Evolutionary conservation across 768 basidiomycete species (phyloP), one percentile per base, ranked within the genome.

Genomic region (Boletus bicolor): DNA sequence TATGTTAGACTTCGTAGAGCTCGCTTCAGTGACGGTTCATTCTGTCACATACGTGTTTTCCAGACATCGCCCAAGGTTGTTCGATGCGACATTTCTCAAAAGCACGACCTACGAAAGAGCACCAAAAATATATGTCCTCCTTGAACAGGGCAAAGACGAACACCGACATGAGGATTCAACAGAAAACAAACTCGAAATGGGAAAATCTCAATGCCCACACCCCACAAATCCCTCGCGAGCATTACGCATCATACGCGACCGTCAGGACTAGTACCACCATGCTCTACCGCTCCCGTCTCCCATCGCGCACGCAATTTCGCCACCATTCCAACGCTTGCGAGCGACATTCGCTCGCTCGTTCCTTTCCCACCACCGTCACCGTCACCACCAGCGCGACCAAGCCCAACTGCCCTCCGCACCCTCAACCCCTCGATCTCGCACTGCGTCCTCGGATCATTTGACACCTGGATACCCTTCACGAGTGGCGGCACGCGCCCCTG

Each of bases 271-370:
- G 21, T 24, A 24, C 35, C 46, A 5, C 35, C 5, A 37, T 15
- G 30, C 7, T 15, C 54, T 5, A 36, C 28, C 26, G n/a, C 7
- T 4, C 54, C 50, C 32, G 44, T 35, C 47, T 66, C 65, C 65
- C 65, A 66, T 38, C 52, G 57, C 30, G 50, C 63, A 44, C 66
- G 57, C 38, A 68, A 28, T 42, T 35, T 68, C 1, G 66, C 55
- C 36, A 66, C 65, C 46, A 64, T 55, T 6, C 65, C 65, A 6
- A 55, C 49, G 32, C 53, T 4, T 9, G 35, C 42, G 26, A 59
- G 30, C 17, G 62, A 48, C 42, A 47, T 21, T 2, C 38, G 53
- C 17, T 45, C 56, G 17, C 32, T 26, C 44, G 19, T 2, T 35
- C 28, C 41, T 14, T 17, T 50, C 14, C 26, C 53, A 15, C 10